Conservation (phyloP, 1,284 basidiomycete genomes). For the Meripilus lineatus region DNA sequence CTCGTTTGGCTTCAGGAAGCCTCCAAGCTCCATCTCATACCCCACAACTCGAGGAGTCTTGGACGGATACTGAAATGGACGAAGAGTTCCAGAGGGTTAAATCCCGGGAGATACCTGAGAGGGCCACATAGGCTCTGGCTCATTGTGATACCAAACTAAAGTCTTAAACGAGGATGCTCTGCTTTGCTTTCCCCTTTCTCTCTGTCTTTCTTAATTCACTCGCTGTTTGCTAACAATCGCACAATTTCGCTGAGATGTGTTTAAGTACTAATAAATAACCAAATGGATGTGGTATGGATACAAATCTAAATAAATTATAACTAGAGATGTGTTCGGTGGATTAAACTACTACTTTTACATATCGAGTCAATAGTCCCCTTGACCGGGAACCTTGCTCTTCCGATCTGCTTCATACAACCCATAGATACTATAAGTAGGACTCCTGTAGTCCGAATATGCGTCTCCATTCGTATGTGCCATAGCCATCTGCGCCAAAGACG, state of each 20-base stretch:
- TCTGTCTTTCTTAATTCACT: no score
- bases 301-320: no score
- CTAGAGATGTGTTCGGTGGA: no score
- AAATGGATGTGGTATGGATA: background rate
- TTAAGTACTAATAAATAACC: background rate
- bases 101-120: background rate
- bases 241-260: no score
- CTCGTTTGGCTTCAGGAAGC: background rate
- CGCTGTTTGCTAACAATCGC: no score
- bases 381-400: slow-evolving; percentile 50
- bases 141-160: background rate
- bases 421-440: slow-evolving; percentile 78
- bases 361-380: no score
- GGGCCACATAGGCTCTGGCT: background rate
- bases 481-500: slow-evolving; percentile 73
- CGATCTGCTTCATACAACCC: slow-evolving; percentile 63
- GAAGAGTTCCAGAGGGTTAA: slow-evolving; percentile 4
- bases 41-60: background rate
- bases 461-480: slow-evolving; percentile 56
- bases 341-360: no score
- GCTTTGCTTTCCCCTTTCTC: no score
- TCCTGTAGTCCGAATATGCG: slow-evolving; percentile 60
- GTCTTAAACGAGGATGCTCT: no score
- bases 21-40: slow-evolving; percentile 7
- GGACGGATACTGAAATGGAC: slow-evolving; percentile 7